Conservation (phyloP, 768 basidiomycete genomes). For the Plicaturopsis crispa region DNA sequence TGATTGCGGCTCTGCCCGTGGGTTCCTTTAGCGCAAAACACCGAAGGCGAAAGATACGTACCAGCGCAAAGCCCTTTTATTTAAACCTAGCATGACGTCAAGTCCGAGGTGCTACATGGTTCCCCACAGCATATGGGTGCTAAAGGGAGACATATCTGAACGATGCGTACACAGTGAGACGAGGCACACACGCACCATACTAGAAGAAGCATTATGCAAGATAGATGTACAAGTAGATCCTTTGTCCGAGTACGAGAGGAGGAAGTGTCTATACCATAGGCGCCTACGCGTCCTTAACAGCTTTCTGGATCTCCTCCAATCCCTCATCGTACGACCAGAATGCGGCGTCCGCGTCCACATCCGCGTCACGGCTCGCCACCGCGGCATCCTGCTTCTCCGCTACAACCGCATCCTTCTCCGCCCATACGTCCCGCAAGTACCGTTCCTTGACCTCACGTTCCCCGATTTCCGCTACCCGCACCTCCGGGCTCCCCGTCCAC, state of each 20-base stretch:
- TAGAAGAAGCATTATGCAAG: not conserved
- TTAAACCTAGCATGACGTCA: too few relatives aligned
- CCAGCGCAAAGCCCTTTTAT: too few relatives aligned
- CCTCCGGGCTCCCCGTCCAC: slow-evolving; percentile 71
- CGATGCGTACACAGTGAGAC: too few relatives aligned
- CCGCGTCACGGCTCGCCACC: slow-evolving; percentile 8
- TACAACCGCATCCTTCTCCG: slow-evolving; percentile 14
- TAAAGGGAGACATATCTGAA: too few relatives aligned
- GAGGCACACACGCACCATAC: not conserved
- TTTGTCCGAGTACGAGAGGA: too few relatives aligned
- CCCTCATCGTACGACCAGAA: slow-evolving; percentile 78
- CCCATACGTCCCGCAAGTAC: slow-evolving; percentile 26
- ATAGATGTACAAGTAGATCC: not conserved
- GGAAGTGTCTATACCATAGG: too few relatives aligned
- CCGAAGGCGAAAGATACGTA: too few relatives aligned
- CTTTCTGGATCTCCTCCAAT: slow-evolving; percentile 59
- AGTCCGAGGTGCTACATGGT: too few relatives aligned
- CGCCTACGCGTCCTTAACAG: slow-evolving; percentile 48
- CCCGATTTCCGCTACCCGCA: slow-evolving; percentile 43
- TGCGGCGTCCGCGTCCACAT: slow-evolving; percentile 10
- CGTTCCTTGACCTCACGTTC: slow-evolving; percentile 47
- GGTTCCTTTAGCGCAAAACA: too few relatives aligned
- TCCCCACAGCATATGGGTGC: too few relatives aligned
- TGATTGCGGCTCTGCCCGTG: too few relatives aligned
- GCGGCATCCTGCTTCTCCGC: slow-evolving; percentile 11